Conservation (phyloP, 768 basidiomycete genomes). For the Tulasnella sp. region DNA sequence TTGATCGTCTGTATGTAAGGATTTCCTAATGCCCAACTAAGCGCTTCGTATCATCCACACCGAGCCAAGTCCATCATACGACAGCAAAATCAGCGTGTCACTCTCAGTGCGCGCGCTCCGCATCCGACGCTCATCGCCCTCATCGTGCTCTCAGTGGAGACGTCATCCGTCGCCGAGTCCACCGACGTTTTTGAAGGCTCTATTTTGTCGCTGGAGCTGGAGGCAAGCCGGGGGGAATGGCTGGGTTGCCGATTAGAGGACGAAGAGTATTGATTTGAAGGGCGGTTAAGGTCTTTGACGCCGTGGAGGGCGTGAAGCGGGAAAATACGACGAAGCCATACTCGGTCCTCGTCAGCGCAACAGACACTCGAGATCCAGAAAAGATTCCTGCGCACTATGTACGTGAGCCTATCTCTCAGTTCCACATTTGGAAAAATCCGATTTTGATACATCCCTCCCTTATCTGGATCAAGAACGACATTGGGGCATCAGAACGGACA, state of each 20-base stretch:
- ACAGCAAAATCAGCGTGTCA: not conserved
- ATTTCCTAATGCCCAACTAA: not conserved
- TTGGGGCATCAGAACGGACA: slow-evolving; percentile 32
- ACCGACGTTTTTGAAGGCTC: slow-evolving; percentile 35
- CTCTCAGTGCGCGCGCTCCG: slow-evolving; percentile 4
- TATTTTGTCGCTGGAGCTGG: slow-evolving; percentile 42
- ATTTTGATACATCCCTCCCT: too few species aligned
- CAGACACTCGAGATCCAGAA: slow-evolving; percentile 44
- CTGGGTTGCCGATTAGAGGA: slow-evolving; percentile 25
- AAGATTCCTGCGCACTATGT: slow-evolving; percentile 46
- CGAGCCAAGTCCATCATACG: not conserved
- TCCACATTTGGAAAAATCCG: too few species aligned
- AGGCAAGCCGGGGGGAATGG: slow-evolving; percentile 38
- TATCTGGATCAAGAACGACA: slow-evolving; percentile 37
- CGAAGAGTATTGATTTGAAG: slow-evolving; percentile 50
- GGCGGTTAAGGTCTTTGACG: slow-evolving; percentile 60
- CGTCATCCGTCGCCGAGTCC: slow-evolving; percentile 37
- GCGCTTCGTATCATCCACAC: not conserved
- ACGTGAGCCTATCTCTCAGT: slow-evolving; percentile 21
- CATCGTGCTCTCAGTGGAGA: slow-evolving; percentile 47
- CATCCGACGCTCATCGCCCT: slow-evolving; percentile 27
- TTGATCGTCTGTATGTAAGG: not conserved
- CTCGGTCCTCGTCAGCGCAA: slow-evolving; percentile 47
- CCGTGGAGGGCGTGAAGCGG: slow-evolving; percentile 42
- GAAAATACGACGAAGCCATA: slow-evolving; percentile 34